Conservation (phyloP, 2,329 filamentous ascomycete species). For the Trichoderma arundinaceum region DNA sequence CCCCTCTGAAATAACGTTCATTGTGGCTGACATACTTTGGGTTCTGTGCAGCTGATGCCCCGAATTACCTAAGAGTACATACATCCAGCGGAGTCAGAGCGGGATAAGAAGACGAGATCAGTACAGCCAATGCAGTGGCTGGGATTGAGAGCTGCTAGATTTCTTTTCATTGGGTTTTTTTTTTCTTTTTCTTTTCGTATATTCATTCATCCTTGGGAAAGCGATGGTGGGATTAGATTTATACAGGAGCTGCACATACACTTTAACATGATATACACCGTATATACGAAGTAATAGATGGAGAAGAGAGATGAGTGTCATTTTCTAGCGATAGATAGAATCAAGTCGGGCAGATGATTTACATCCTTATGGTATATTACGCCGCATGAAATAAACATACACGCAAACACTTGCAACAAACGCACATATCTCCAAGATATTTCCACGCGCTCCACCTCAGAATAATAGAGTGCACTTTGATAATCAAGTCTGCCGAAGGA, state of each 20-base stretch:
- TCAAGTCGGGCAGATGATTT: not conserved
- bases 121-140: not conserved
- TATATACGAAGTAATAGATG: slow-evolving; percentile 4
- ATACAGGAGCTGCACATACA: slow-evolving; percentile 1
- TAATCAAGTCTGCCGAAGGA: not conserved
- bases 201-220: not conserved
- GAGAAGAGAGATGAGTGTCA: not conserved
- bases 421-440: not conserved
- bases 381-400: not conserved
- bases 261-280: not conserved
- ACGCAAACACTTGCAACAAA: not conserved
- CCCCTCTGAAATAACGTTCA: not conserved
- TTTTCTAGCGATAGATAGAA: not conserved
- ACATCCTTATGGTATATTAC: not conserved
- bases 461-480: too few species aligned
- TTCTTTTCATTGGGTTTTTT: not conserved
- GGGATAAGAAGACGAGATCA: not conserved
- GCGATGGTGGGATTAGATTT: slow-evolving; percentile 11
- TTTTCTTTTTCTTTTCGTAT: not conserved
- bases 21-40: slow-evolving; percentile 15
- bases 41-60: slow-evolving; percentile 35
- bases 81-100: not conserved
- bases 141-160: not conserved
- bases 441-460: too few species aligned
- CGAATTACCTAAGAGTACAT: slow-evolving; percentile 23